Conservation (phyloP, 495 filamentous ascomycete species). For the Cetradonia linearis region DNA sequence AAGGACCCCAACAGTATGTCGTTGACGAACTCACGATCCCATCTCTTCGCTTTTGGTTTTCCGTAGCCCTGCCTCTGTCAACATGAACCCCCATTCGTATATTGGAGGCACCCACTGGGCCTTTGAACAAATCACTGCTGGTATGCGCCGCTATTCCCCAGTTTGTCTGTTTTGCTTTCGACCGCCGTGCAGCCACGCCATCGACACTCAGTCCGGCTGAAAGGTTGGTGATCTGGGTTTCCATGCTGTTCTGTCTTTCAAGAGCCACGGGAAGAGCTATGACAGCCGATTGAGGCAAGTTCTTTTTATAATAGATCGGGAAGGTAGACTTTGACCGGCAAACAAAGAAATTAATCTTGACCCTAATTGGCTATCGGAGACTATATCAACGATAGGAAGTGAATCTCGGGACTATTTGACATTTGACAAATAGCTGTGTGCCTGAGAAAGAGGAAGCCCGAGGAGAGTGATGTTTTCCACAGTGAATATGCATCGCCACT, state of each 20-base stretch:
- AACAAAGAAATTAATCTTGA: not conserved
- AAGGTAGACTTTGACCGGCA: not conserved
- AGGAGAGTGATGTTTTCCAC: not conserved
- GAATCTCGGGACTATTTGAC: not conserved
- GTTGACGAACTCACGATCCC: conserved; percentile 58
- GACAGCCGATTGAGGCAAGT: not conserved
- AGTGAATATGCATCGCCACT: not conserved
- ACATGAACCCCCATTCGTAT: not conserved
- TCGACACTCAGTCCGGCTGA: conserved; percentile 60
- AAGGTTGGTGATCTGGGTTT: conserved; percentile 33
- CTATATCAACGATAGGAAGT: not conserved
- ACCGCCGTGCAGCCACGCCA: conserved; percentile 56
- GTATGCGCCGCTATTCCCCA: conserved; percentile 68
- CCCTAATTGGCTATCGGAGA: not conserved
- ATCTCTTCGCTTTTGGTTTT: conserved; percentile 72
- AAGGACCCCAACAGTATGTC: not conserved
- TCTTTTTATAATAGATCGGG: not conserved
- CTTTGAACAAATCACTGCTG: conserved; percentile 79
- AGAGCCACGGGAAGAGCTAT: conserved; percentile 33
- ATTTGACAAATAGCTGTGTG: too few relatives aligned
- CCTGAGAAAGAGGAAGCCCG: not conserved
- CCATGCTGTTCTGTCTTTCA: conserved; percentile 33
- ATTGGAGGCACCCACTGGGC: conserved; percentile 38
- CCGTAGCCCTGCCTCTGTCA: conserved; percentile 36
- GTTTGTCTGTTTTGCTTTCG: conserved; percentile 54